Conservation (phyloP, 2,329 filamentous ascomycete genomes). For the Fusarium veterinarium region DNA sequence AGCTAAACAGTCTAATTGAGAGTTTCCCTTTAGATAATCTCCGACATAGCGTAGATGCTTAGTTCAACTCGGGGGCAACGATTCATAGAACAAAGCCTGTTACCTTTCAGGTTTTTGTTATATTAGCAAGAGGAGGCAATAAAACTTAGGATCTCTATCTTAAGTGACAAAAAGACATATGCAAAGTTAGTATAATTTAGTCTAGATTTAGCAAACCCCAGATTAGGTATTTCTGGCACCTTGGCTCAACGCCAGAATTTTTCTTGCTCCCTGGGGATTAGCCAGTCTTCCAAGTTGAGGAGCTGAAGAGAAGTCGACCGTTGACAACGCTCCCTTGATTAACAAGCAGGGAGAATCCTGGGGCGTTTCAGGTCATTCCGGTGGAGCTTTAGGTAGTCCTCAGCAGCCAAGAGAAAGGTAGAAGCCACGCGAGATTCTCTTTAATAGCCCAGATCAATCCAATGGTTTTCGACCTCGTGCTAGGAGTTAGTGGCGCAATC, state of each 20-base stretch:
- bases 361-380: conserved; percentile 28
- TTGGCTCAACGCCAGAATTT: neutral
- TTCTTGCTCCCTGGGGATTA: neutral
- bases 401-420: conserved; percentile 5
- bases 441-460: neutral
- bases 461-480: neutral
- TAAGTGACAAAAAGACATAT: neutral
- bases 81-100: neutral
- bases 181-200: neutral
- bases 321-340: neutral
- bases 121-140: neutral
- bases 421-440: conserved; percentile 17
- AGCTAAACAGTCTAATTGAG: neutral
- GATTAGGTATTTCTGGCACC: neutral
- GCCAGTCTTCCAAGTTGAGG: neutral
- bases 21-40: no score
- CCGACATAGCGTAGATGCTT: neutral
- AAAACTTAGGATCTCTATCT: neutral
- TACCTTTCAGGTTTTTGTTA: neutral
- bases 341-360: conserved; percentile 14
- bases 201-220: neutral
- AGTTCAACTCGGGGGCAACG: neutral
- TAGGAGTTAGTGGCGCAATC: neutral
- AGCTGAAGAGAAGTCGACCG: neutral
- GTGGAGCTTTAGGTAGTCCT: conserved; percentile 7